Base-by-base conservation (phyloP, 352 stramenopile genomes). In the Pythium rishiriense region DNA sequence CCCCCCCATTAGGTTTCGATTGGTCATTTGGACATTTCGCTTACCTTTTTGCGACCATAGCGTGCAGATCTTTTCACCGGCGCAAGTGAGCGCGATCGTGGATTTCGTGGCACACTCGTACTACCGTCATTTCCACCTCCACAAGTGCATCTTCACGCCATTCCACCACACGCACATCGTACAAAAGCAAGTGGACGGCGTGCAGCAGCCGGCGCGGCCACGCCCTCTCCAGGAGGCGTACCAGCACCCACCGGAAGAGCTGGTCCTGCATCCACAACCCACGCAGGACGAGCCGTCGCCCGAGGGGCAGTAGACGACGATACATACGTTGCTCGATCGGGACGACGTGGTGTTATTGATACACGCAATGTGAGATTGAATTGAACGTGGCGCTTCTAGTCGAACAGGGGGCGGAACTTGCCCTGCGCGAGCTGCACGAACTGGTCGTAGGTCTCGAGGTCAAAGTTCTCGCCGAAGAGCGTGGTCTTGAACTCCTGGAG, bases 401-500 rank as follows among this genome's bases (percentile, higher is more conserved):
- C 73, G 69, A 95, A 95, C 47, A 95, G 60, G 12, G 69, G 42
- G 33, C 79, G 79, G 67, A 82, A 90, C 66, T 95, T 94, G 69
- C 62, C 68, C 62, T 92, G 81, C 35, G 83, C 74, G 26, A 94
- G 68, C 63, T 89, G 64, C 56, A 95, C 81, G 51, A 94, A 77
- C 69, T 94, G 85, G 60, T 95, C 78, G 70, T 95, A 95, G 53
- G 77, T 90, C 51, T 85, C 81, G 48, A 95, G 66, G 45, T 94
- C 87, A 52, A 92, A 88, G 66, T 85, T 78, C 56, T 94, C 87
- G 17, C 83, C 82, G 49, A 92, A 95, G 53, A 87, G 81, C 66
- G 85, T 94, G 33, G 75, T 84, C 73, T 95, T 95, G 72, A 93
- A 93, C 70, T 95, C 85, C 60, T 94, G 70, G 50, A 95, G 74